Base-by-base conservation (phyloP, 345 rosid species). In the Heritiera littoralis region DNA sequence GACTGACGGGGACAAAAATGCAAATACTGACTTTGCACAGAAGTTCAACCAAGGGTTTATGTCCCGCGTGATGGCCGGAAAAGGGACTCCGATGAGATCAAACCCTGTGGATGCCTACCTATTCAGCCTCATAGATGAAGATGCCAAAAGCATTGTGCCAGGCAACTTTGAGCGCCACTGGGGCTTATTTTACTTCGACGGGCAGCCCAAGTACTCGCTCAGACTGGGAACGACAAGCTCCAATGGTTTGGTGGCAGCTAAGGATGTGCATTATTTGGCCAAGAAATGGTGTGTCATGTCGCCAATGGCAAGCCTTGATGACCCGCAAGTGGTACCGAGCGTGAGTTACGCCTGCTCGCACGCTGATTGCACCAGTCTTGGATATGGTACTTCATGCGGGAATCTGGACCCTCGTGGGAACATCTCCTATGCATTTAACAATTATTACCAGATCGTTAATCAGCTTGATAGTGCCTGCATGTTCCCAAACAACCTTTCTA, bases 91-190 rank as follows among this genome's bases (percentile, higher is more conserved):
- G 0, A 88, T 86, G 91, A 81, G 92, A 72, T 77, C 86, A 0
- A 88, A 85, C 5, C 38, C 88, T 2, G 65, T 90, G 68, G 92
- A 92, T 35, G 84, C 90, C 15, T 92, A 92, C 85, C 79, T 90
- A 46, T 92, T 92, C 43, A 58, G 89, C 28, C 85, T 92, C 40
- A 70, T 90, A 1, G 96, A 92, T 72, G 97, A 92, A 83, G 97
- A 92, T 82, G 87, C 84, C 72, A 92, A 92, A 58, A 89, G 93
- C 70, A 78, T 87, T 63, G 84, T 73, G 59, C 94, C 94, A 0
- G 97, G 94, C 38, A 88, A 87, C 77, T 89, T 90, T 78, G 95
- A 90, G 77, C 86, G 91, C 73, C 92, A 90, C 30, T 91, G 93
- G 92, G 92, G 95, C 18, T 41, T 91, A 2, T 90, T 91, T 65